Evolutionary conservation across 2,329 filamentous ascomycete genomes (phyloP), one percentile per base, ranked within the genome.

Genomic region (Aureobasidium vineae): DNA sequence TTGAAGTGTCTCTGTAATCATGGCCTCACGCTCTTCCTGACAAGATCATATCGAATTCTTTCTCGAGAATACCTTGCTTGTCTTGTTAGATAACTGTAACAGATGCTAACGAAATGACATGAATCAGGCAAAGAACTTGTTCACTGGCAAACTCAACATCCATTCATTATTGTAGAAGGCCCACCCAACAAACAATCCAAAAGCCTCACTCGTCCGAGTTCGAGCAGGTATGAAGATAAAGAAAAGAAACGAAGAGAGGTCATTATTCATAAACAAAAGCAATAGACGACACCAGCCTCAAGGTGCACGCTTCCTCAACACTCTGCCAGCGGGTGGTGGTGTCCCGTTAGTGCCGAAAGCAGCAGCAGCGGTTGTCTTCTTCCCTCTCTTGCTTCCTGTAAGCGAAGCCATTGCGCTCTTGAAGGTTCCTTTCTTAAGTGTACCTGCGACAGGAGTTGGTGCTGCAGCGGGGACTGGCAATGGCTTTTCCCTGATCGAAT

Each of bases 371-470:
- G 83, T 86, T 3, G 69, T 59, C 28, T 63, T 64, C 49, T 69
- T 68, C 4, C 49, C 66, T 54, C 43, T 67, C 74, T 82, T 87
- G 53, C 80, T 77, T 16, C 80, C 77, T 15, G 79, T 79, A 13
- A 78, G 81, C 19, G 81, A 76, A 26, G 83, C 81, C 72, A 84
- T 85, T 53, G 85, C 81, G 23, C 84, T 83, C 53, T 79, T 79
- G 78, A 85, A 83, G 4, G 84, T 80, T 1, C 82, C 83, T 72
- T 81, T 83, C 74, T 84, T 87, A 2, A 78, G 68, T 3, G 76
- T 72, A 1, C 80, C 73, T 1, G 80, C 33, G 28, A 52, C 31
- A n/a, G 63, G 63, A 13, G 63, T 47, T n/a, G 63, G 40, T 26
- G 63, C 50, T 23, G 52, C 26, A n/a, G 52, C 23, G 28, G 63